Conservation (phyloP, 805 yeast genomes). For the Millerozyma acaciae region DNA sequence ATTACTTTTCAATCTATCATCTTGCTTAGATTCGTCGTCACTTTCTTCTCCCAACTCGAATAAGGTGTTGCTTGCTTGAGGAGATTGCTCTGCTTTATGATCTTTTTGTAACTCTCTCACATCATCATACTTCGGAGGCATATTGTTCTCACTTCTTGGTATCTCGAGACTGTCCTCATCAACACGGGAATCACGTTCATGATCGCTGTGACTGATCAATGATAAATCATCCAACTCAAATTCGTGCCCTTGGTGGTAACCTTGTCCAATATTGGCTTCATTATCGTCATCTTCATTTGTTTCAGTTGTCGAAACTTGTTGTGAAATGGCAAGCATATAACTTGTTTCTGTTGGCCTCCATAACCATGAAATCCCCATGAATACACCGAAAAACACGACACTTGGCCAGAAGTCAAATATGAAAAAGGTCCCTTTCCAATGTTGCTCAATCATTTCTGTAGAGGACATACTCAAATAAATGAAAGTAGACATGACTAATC, state of each 20-base stretch:
- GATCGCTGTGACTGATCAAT: slow-evolving; percentile 47
- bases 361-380: slow-evolving; percentile 77
- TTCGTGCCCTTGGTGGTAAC: slow-evolving; percentile 44
- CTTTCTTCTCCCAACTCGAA: slow-evolving; percentile 42
- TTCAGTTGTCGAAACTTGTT: slow-evolving; percentile 83
- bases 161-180: slow-evolving; percentile 39
- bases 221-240: slow-evolving; percentile 58
- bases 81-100: slow-evolving; percentile 4
- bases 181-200: slow-evolving; percentile 18
- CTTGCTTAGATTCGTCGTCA: slow-evolving; percentile 25
- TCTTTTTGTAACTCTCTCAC: slow-evolving; percentile 5
- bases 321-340: slow-evolving; percentile 89
- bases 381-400: slow-evolving; percentile 77
- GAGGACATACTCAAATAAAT: slow-evolving; percentile 70
- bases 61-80: slow-evolving; percentile 25
- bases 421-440: slow-evolving; percentile 91
- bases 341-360: slow-evolving; percentile 99
- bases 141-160: slow-evolving; percentile 15
- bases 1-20: slow-evolving; percentile 15
- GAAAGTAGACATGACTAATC: slow-evolving; percentile 66
- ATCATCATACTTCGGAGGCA: slow-evolving; percentile 32
- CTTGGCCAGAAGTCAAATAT: slow-evolving; percentile 94
- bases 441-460: slow-evolving; percentile 72
- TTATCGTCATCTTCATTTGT: slow-evolving; percentile 46
- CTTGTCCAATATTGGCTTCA: slow-evolving; percentile 13